These are phyloP conservation scores for Zygnema circumcarinatum DNA, from an alignment of 139 green algal species.

Conservation along the genomic window DNA sequence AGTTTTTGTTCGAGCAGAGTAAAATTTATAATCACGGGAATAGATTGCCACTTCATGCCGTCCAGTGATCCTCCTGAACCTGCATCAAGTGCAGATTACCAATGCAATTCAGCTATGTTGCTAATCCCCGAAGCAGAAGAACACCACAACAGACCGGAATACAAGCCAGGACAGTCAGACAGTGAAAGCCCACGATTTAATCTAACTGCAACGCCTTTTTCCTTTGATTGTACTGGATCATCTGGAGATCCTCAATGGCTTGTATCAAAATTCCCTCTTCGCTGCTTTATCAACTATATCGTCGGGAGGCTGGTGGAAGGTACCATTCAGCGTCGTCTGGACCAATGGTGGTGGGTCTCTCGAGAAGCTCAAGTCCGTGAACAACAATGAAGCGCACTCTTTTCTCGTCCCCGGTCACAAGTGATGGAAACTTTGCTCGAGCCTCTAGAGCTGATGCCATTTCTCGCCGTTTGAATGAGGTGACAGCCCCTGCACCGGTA, in stretches of 20 bases:
- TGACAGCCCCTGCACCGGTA: constrained; percentile 16
- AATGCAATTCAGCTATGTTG: too few species aligned
- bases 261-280: too few species aligned
- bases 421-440: constrained; percentile 32
- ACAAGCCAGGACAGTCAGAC: too few species aligned
- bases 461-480: constrained; percentile 32
- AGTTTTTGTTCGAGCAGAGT: constrained; percentile 40
- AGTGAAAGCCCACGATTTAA: too few species aligned
- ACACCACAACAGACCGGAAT: too few species aligned
- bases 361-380: constrained; percentile 39
- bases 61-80: constrained; percentile 44
- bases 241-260: too few species aligned
- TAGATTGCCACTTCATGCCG: constrained; percentile 27
- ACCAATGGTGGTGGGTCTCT: constrained; percentile 35
- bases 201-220: too few species aligned
- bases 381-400: constrained; percentile 50
- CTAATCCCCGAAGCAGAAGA: too few species aligned
- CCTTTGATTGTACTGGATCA: too few species aligned
- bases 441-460: constrained; percentile 48
- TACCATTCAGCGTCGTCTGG: constrained; percentile 38
- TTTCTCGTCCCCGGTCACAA: constrained; percentile 49
- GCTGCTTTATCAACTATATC: too few species aligned
- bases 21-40: constrained; percentile 41
- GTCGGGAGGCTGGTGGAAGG: background rate
- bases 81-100: too few species aligned